phyloP scores from a whole-genome alignment of 768 basidiomycete genomes.

The Dioszegia aurantiaca region DNA sequence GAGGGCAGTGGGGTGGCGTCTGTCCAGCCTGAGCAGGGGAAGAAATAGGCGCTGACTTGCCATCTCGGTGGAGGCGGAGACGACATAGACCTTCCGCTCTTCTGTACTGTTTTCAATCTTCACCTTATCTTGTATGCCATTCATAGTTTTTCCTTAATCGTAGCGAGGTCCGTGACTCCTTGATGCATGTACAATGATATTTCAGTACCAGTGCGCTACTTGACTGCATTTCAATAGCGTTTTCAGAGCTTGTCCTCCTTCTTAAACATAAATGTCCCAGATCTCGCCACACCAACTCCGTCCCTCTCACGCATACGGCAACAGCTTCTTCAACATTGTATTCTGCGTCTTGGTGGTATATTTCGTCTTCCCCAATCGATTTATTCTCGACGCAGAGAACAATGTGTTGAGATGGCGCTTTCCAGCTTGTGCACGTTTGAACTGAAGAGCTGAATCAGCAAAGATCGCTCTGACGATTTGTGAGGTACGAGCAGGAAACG shows the following conservation, averaged over 20 bases:
- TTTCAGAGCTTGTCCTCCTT: too few relatives aligned
- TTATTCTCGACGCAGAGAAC: slow-evolving; percentile 48
- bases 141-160: too few relatives aligned
- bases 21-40: slow-evolving; percentile 2
- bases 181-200: too few relatives aligned
- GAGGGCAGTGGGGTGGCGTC: slow-evolving; percentile 18
- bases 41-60: slow-evolving; percentile 15
- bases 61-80: too few relatives aligned
- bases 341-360: slow-evolving; percentile 48
- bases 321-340: slow-evolving; percentile 35
- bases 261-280: not conserved
- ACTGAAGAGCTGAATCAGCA: slow-evolving; percentile 32
- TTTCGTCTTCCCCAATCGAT: slow-evolving; percentile 46
- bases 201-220: too few relatives aligned
- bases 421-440: slow-evolving; percentile 51
- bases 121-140: too few relatives aligned
- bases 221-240: too few relatives aligned
- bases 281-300: not conserved
- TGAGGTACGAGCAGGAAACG: not conserved
- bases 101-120: too few relatives aligned
- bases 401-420: slow-evolving; percentile 48
- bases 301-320: slow-evolving; percentile 38
- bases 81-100: too few relatives aligned
- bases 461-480: too few relatives aligned
- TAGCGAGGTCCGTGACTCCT: too few relatives aligned